Percentiles rank a stretch among this genome's conserved stretches.
phyloP scores from a whole-genome alignment of 306 rosid species.

The Begonia masoniana region DNA sequence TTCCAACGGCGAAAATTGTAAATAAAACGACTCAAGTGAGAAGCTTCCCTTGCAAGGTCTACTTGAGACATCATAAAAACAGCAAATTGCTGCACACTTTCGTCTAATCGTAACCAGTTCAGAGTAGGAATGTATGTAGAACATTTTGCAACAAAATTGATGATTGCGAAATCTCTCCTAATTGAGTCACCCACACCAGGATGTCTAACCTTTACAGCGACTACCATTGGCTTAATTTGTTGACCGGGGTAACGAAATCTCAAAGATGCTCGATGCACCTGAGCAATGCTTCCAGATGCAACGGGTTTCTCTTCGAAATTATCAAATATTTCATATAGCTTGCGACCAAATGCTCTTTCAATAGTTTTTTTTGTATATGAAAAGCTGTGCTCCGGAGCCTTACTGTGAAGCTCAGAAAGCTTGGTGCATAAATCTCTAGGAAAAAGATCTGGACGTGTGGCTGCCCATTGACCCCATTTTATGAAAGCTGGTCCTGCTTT shows the following conservation, averaged over 20 bases:
- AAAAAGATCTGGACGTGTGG: slow-evolving; percentile 96
- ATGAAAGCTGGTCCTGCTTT: slow-evolving; percentile 93
- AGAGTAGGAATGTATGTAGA: slow-evolving; percentile 73
- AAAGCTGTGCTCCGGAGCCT: slow-evolving; percentile 97
- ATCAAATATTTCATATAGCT: slow-evolving; percentile 77
- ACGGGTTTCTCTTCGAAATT: slow-evolving; percentile 92
- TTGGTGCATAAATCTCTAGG: slow-evolving; percentile 79
- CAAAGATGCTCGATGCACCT: slow-evolving; percentile 86
- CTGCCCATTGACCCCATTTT: slow-evolving; percentile 99
- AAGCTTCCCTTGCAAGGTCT: slow-evolving; percentile 99
- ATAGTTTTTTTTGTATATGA: slow-evolving; percentile 82
- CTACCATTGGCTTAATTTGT: slow-evolving; percentile 49
- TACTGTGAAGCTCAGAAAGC: slow-evolving; percentile 80
- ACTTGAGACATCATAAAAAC: slow-evolving; percentile 99
- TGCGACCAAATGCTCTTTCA: slow-evolving; percentile 83
- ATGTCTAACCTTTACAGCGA: slow-evolving; percentile 95
- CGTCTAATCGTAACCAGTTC: slow-evolving; percentile 92
- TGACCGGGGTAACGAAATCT: slow-evolving; percentile 87
- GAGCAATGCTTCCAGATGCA: slow-evolving; percentile 99
- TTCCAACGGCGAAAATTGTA: slow-evolving; percentile 87
- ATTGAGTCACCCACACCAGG: slow-evolving; percentile 98
- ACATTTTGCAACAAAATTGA: slow-evolving; percentile 58
- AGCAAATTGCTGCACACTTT: slow-evolving; percentile 98
- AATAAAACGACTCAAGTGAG: slow-evolving; percentile 88
- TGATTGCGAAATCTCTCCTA: slow-evolving; percentile 85